Evolutionary conservation across 805 yeast genomes (phyloP).

Genomic region (Candida boleticola): DNA sequence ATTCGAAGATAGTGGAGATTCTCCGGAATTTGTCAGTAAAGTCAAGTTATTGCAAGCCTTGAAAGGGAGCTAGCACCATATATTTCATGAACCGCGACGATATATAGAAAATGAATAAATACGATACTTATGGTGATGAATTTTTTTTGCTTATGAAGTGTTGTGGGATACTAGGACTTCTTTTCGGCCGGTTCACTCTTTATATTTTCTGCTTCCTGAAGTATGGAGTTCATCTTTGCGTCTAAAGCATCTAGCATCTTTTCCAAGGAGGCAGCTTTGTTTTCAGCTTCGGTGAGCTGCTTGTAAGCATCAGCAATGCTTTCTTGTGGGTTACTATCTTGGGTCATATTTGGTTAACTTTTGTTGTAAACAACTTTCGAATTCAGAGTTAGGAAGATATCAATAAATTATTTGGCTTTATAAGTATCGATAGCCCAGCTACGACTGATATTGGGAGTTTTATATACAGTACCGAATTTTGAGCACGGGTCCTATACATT

Average conservation of each 20-base stretch:
- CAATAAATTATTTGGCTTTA: no score
- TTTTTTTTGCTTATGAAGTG: no score
- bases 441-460: no score
- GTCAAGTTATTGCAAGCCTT: slow-evolving; percentile 10
- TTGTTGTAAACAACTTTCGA: no score
- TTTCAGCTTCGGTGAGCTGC: slow-evolving; percentile 66
- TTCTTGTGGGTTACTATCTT: slow-evolving; percentile 9
- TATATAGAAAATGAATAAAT: neutral
- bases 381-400: no score
- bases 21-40: slow-evolving; percentile 48
- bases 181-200: neutral
- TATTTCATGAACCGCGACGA: no score
- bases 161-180: no score
- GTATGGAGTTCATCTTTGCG: slow-evolving; percentile 56
- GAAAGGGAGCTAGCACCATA: neutral
- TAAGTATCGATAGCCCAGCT: no score
- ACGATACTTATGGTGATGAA: no score
- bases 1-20: slow-evolving; percentile 48
- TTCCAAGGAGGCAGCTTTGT: slow-evolving; percentile 60
- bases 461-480: no score
- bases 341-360: slow-evolving; percentile 27
- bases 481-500: no score
- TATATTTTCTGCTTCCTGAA: slow-evolving; percentile 47
- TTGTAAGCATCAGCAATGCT: slow-evolving; percentile 57
- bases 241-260: slow-evolving; percentile 64